phyloP scores from a whole-genome alignment of 1,139 yeast species.

The Debaryomyces sp. region DNA sequence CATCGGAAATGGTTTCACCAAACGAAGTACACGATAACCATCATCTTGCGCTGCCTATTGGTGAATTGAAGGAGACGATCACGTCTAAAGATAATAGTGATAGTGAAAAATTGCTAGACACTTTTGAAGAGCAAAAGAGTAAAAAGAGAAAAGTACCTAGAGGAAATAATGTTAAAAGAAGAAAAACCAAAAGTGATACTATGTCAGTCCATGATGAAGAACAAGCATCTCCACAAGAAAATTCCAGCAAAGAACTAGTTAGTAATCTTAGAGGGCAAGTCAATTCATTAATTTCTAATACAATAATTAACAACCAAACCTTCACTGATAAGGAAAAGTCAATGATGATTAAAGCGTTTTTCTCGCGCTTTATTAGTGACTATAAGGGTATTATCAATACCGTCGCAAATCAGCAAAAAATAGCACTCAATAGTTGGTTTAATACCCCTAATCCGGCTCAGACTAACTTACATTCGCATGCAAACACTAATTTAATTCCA shows the following conservation, averaged over 20 bases:
- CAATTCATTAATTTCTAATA: conserved; percentile 18
- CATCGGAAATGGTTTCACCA: conserved; percentile 9
- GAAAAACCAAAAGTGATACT: background rate
- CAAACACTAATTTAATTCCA: conserved; percentile 32
- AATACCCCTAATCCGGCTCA: conserved; percentile 14
- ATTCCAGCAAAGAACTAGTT: background rate
- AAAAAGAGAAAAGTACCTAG: background rate
- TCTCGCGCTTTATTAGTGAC: conserved; percentile 28
- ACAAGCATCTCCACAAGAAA: background rate
- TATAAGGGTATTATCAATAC: conserved; percentile 15
- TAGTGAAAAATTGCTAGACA: background rate
- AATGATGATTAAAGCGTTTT: conserved; percentile 24
- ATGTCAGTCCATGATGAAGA: background rate
- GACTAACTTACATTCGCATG: conserved; percentile 7
- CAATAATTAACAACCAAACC: conserved; percentile 18
- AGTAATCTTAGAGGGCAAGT: conserved; percentile 19
- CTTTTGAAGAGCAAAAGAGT: background rate
- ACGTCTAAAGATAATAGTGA: background rate
- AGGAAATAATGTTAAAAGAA: background rate
- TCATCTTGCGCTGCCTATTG: background rate
- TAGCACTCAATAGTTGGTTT: conserved; percentile 22
- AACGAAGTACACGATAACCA: background rate
- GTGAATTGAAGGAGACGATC: background rate
- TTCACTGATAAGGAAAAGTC: conserved; percentile 23
- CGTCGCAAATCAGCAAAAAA: conserved; percentile 13